phyloP scores from a whole-genome alignment of 2,329 filamentous ascomycete genomes.

The Shiraia sp. region DNA sequence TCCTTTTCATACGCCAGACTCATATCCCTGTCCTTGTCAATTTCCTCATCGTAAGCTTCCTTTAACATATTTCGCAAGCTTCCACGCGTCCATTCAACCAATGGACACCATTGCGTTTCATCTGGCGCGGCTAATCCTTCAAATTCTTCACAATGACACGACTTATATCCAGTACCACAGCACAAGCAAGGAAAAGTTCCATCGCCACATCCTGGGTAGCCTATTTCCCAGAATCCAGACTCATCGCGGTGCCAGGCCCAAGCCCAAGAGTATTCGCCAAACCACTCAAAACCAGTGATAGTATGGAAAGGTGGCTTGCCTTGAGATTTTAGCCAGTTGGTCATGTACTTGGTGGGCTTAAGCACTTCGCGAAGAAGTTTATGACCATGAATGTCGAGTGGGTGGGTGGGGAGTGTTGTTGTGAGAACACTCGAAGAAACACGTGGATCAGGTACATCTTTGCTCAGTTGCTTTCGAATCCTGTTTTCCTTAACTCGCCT shows the following conservation, averaged over 20 bases:
- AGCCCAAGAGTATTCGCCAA: constrained; percentile 3
- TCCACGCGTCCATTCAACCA: constrained; percentile 10
- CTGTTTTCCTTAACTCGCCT: constrained; percentile 9
- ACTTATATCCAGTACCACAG: not conserved
- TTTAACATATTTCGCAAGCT: constrained; percentile 1
- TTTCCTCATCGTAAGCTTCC: not conserved
- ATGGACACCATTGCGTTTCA: constrained; percentile 6
- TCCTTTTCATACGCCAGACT: not conserved
- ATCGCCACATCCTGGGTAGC: not conserved
- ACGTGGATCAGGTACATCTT: not conserved
- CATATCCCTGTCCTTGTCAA: not conserved
- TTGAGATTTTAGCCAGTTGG: not conserved
- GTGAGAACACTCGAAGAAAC: not conserved
- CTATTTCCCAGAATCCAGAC: constrained; percentile 11
- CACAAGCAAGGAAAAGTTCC: constrained; percentile 1
- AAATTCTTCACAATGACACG: constrained; percentile 9
- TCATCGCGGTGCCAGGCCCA: constrained; percentile 17
- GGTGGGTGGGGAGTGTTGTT: constrained; percentile 7
- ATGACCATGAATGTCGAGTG: constrained; percentile 7
- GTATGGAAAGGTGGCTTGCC: not conserved
- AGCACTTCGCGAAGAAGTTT: constrained; percentile 1
- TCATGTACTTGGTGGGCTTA: not conserved
- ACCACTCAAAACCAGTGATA: constrained; percentile 8
- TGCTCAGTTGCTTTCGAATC: not conserved
- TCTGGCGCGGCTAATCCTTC: constrained; percentile 4